phyloP scores from a whole-genome alignment of 441 rosid genomes.

The Geranium incanum region DNA sequence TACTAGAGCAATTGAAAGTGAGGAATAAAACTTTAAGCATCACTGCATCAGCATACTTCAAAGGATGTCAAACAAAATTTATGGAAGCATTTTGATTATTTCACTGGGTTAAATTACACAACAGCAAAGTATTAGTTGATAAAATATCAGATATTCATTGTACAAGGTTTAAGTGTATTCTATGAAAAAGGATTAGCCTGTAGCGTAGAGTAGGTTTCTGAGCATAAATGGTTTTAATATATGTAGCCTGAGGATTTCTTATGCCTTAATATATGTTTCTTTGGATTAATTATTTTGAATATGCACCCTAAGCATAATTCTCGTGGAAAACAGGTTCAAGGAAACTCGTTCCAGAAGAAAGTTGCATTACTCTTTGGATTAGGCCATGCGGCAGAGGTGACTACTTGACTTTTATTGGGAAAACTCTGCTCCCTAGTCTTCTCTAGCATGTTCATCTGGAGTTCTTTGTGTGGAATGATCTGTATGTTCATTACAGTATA shows the following conservation, averaged over 20 bases:
- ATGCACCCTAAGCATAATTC: constrained; percentile 1
- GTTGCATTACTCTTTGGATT: constrained; percentile 71
- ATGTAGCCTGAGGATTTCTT: background rate
- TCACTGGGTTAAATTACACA: background rate
- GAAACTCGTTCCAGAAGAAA: constrained; percentile 97
- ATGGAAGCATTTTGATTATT: constrained; percentile 1
- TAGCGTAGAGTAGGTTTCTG: background rate
- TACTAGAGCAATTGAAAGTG: background rate
- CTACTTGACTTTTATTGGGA: constrained; percentile 14
- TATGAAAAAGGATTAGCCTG: background rate
- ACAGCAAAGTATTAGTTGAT: background rate
- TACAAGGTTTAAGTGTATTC: background rate
- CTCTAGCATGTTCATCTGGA: constrained; percentile 9
- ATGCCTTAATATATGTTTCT: background rate
- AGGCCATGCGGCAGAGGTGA: constrained; percentile 70
- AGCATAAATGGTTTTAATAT: background rate
- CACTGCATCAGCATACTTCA: background rate
- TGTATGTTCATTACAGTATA: background rate
- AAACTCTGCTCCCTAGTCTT: constrained; percentile 16
- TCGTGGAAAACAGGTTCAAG: constrained; percentile 51
- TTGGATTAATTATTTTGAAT: constrained; percentile 3
- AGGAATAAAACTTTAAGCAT: constrained; percentile 4
- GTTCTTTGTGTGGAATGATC: constrained; percentile 2
- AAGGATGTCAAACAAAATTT: background rate
- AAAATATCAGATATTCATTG: background rate